These are phyloP conservation scores for Limonium bicolor DNA, from an alignment of 148 eudicot species.

Conservation along the genomic window DNA sequence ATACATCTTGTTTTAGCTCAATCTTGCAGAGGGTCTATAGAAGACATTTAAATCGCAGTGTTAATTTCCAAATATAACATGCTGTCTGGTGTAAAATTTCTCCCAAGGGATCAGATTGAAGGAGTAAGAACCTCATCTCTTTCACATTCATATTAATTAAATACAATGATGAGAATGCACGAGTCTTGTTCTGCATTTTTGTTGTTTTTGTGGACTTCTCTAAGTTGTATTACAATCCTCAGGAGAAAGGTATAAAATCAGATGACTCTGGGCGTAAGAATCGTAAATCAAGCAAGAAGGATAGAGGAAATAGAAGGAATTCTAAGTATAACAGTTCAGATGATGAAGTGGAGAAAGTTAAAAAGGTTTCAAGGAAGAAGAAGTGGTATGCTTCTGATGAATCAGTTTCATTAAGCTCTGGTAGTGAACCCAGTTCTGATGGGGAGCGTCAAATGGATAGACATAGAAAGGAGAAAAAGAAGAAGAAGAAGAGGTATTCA, in stretches of 20 bases:
- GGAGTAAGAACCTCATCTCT: constrained; percentile 21
- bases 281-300: constrained; percentile 19
- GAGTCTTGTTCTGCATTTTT: not conserved
- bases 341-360: constrained; percentile 41
- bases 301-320: constrained; percentile 29
- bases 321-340: constrained; percentile 42
- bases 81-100: constrained; percentile 79
- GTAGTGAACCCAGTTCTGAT: constrained; percentile 20
- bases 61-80: no score
- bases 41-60: no score
- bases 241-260: constrained; percentile 27
- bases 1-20: no score
- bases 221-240: not conserved
- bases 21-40: no score
- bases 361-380: constrained; percentile 44
- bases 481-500: constrained; percentile 17
- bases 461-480: constrained; percentile 18
- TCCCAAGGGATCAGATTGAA: constrained; percentile 56
- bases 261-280: constrained; percentile 18
- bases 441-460: constrained; percentile 9
- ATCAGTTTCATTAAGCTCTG: constrained; percentile 15
- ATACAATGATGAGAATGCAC: no score
- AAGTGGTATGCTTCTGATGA: constrained; percentile 88
- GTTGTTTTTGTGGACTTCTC: not conserved
- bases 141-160: not conserved